These are phyloP conservation scores for Stagonosporopsis tanaceti DNA, from an alignment of 2,329 filamentous ascomycete species.

Conservation along the genomic window DNA sequence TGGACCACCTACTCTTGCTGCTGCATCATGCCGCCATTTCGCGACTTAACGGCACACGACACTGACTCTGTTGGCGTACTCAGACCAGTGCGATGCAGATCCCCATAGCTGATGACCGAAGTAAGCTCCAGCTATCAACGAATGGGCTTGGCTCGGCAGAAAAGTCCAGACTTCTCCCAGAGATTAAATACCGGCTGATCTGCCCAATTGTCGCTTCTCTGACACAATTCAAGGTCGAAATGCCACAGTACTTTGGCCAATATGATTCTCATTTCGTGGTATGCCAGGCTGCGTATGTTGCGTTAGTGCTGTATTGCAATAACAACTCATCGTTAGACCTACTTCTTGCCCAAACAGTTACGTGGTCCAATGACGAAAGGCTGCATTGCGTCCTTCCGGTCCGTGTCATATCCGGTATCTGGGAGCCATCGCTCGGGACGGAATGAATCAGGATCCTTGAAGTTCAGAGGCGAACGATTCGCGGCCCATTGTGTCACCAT, in stretches of 20 bases:
- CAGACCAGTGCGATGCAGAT: neutral
- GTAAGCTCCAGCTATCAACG: neutral
- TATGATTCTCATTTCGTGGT: neutral
- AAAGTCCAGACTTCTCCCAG: neutral
- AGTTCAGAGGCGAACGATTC: constrained; percentile 35
- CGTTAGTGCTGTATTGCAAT: neutral
- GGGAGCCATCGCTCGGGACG: constrained; percentile 54
- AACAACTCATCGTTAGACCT: constrained; percentile 15
- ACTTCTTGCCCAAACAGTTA: constrained; percentile 50
- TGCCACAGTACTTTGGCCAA: neutral
- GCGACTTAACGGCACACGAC: neutral
- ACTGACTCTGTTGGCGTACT: neutral
- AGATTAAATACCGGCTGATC: neutral
- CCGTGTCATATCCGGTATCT: constrained; percentile 19
- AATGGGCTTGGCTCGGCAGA: neutral
- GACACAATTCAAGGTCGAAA: neutral
- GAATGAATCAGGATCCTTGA: constrained; percentile 47
- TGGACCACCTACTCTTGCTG: too few relatives aligned
- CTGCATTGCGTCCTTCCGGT: neutral
- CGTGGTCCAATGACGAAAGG: constrained; percentile 40
- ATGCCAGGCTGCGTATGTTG: neutral
- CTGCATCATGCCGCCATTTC: too few relatives aligned
- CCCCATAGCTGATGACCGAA: neutral
- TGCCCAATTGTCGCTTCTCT: neutral
- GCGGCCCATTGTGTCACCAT: neutral